phyloP scores from a whole-genome alignment of 192 early-diverging fungal genomes.

The Ramicandelaber brevisporus region DNA sequence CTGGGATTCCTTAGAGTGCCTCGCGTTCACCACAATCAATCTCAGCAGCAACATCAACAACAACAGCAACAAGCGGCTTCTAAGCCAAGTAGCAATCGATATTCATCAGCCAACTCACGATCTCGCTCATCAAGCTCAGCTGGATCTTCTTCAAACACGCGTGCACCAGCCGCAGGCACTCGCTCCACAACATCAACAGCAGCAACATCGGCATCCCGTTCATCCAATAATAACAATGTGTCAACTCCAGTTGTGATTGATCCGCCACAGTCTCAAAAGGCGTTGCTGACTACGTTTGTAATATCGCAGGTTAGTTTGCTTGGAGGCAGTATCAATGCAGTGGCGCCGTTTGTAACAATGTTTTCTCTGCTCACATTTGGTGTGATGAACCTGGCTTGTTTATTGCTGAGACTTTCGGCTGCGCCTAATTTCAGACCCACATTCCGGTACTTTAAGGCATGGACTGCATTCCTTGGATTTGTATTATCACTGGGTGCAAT shows the following conservation, averaged over 20 bases:
- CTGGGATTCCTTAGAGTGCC: too few species aligned
- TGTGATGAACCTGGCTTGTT: slow-evolving; percentile 35
- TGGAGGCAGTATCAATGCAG: slow-evolving; percentile 29
- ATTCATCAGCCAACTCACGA: too few species aligned
- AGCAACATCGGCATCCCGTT: too few species aligned
- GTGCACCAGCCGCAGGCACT: slow-evolving; percentile 6
- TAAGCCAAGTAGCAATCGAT: too few species aligned
- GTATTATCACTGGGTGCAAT: slow-evolving; percentile 22
- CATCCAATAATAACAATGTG: slow-evolving; percentile 12
- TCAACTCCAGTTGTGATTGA: slow-evolving; percentile 10
- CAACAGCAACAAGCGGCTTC: too few species aligned
- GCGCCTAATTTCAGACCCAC: slow-evolving; percentile 43
- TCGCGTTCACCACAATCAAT: too few species aligned
- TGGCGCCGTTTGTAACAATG: slow-evolving; percentile 37
- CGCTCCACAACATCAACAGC: slow-evolving; percentile 7
- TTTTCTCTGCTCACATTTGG: slow-evolving; percentile 32
- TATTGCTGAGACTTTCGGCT: slow-evolving; percentile 30
- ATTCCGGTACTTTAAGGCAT: slow-evolving; percentile 36
- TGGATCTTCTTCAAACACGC: slow-evolving; percentile 8
- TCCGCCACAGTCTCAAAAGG: too few species aligned
- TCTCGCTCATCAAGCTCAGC: too few species aligned
- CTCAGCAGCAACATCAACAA: too few species aligned
- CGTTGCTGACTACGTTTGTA: too few species aligned
- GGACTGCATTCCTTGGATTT: slow-evolving; percentile 28
- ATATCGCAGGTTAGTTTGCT: slow-evolving; percentile 27